Base-by-base conservation (phyloP, 106 monocot genomes). In the Hemerocallis citrina region DNA sequence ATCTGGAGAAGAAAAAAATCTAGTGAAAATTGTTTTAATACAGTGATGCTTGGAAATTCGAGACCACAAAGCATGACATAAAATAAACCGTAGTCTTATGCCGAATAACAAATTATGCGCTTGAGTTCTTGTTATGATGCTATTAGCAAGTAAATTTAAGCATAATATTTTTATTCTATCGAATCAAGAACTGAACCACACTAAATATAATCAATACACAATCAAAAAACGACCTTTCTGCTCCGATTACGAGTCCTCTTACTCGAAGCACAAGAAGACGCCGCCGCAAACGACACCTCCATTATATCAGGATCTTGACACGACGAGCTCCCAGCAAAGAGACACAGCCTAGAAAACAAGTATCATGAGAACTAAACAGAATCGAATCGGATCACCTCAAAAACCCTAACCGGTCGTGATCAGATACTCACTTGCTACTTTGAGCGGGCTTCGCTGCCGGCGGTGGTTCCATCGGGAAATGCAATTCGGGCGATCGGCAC, bases 401-500 rank as follows among this genome's bases (percentile, higher is more conserved):
- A 57, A n/a, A 57, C 1, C 34, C 57, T 28, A 29, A 36, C 27
- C 6, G 57, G 36, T 36, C 57, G 35, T 22, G 8, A 24, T 31
- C 8, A n/a, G n/a, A n/a, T 1, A 10, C 57, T 57, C 57, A 57
- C 57, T 57, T 57, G 57, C 16, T 32, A 16, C 35, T 36, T 19
- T 20, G 36, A 19, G 33, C 57, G 36, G 36, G 35, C 35, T 57
- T 36, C 35, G 57, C 57, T 57, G 57, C 34, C 6, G 57, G 57
- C 33, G 57, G 57, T 14, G 19, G 36, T 21, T 57, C 57, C 57
- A 57, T 57, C 57, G 34, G 35, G 12, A 34, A n/a, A 23, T 19
- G 35, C 19, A 4, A 1, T 17, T 6, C 20, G 5, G 3, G 4
- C 15, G 14, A 49, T 25, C 22, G 22, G 22, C 7, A 25, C 22